Evolutionary conservation across 176 grass and related monocot species (phyloP).

Genomic region (Oryza coarctata): DNA sequence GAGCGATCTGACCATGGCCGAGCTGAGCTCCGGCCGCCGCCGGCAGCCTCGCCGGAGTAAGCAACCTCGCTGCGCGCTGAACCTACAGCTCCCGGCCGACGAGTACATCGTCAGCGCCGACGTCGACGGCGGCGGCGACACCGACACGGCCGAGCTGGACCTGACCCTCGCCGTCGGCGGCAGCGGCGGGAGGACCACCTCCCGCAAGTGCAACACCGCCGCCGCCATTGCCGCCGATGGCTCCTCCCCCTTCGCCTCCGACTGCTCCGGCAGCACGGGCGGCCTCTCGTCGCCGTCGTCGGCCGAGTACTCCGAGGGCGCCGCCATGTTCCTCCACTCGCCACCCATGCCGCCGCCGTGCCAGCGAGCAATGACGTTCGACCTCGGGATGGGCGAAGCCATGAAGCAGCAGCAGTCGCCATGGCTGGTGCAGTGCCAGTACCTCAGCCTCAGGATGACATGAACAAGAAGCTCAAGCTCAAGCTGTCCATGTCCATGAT

Average conservation of each 20-base stretch:
- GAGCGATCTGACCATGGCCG: slow-evolving; percentile 43
- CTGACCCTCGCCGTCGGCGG: slow-evolving; percentile 65
- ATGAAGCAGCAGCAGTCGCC: slow-evolving; percentile 68
- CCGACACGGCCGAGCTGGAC: slow-evolving; percentile 37
- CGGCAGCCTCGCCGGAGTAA: slow-evolving; percentile 28
- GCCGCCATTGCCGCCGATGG: neutral
- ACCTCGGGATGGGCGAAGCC: slow-evolving; percentile 42
- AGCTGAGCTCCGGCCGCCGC: slow-evolving; percentile 26
- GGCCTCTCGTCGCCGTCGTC: slow-evolving; percentile 58
- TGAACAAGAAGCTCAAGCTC: slow-evolving; percentile 16
- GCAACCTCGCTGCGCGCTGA: slow-evolving; percentile 48
- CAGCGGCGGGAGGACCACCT: neutral
- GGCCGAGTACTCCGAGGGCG: slow-evolving; percentile 35
- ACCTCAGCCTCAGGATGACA: slow-evolving; percentile 83
- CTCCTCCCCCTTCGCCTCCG: slow-evolving; percentile 38
- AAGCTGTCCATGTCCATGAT: neutral
- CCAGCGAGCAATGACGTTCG: slow-evolving; percentile 52
- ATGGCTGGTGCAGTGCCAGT: slow-evolving; percentile 72
- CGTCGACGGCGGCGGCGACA: slow-evolving; percentile 14
- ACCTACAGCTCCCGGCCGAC: slow-evolving; percentile 69
- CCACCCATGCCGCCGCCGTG: slow-evolving; percentile 33
- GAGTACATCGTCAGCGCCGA: slow-evolving; percentile 59
- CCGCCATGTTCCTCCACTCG: slow-evolving; percentile 3
- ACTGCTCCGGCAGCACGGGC: slow-evolving; percentile 48
- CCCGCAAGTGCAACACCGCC: neutral